Evolutionary conservation across 257 asterid species (phyloP).

Genomic region (Datura wrightii): DNA sequence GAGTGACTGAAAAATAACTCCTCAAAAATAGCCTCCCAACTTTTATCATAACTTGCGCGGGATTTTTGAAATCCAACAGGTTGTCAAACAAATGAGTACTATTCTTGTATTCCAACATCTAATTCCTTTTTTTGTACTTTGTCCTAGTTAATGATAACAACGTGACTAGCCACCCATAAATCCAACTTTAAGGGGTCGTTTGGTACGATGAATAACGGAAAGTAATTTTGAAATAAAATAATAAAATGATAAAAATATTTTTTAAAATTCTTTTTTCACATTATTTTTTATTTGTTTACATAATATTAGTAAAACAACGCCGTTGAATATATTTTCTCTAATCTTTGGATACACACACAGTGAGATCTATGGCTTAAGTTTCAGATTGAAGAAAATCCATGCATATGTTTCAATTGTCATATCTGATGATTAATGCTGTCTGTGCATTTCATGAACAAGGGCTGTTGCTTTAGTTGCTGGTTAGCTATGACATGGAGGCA

Average conservation of each 20-base stretch:
- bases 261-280: no score
- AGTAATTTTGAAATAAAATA: no score
- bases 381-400: background rate
- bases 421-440: background rate
- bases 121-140: background rate
- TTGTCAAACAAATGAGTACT: background rate
- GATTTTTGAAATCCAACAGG: background rate
- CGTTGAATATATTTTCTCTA: no score
- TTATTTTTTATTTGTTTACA: no score
- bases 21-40: no score
- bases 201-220: no score
- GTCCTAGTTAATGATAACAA: conserved; percentile 16
- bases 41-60: no score
- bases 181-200: background rate
- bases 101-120: background rate
- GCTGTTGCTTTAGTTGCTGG: conserved; percentile 47
- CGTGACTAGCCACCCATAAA: background rate
- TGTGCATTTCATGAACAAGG: background rate
- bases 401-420: background rate
- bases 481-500: conserved; percentile 51
- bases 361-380: background rate
- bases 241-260: no score
- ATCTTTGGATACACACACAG: background rate
- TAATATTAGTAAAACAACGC: no score
- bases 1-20: no score